Conservation (phyloP, 148 eudicot genomes). For the Polygonum maritimum region DNA sequence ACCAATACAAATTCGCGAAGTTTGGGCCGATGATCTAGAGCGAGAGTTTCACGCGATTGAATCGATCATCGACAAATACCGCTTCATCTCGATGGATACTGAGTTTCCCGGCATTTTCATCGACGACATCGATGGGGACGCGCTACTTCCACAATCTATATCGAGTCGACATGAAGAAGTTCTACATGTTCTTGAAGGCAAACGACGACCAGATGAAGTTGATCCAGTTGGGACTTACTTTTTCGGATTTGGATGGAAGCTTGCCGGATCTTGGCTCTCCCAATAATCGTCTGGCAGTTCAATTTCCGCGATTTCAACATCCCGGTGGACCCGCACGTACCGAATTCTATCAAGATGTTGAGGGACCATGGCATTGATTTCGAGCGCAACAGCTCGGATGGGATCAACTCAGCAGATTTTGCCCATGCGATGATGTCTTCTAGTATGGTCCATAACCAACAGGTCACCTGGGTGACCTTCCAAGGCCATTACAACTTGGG, state of each 20-base stretch:
- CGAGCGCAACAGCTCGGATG: neutral
- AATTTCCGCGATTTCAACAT: slow-evolving; percentile 20
- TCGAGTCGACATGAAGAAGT: slow-evolving; percentile 18
- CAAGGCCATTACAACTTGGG: slow-evolving; percentile 17
- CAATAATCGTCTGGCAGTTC: slow-evolving; percentile 11
- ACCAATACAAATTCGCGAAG: slow-evolving; percentile 38
- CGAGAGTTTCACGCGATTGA: slow-evolving; percentile 39
- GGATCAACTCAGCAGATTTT: slow-evolving; percentile 2
- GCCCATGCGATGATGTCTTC: neutral
- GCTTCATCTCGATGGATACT: slow-evolving; percentile 56
- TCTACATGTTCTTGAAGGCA: slow-evolving; percentile 42
- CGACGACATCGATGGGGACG: slow-evolving; percentile 5
- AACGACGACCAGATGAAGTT: slow-evolving; percentile 27
- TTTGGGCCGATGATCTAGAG: slow-evolving; percentile 40
- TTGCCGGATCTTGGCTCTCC: slow-evolving; percentile 7
- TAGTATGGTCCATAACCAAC: neutral
- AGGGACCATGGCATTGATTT: slow-evolving; percentile 21
- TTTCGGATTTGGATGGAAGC: slow-evolving; percentile 14
- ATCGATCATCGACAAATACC: slow-evolving; percentile 28
- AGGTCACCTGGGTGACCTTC: slow-evolving; percentile 17
- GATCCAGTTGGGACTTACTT: slow-evolving; percentile 21
- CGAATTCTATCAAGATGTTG: slow-evolving; percentile 9
- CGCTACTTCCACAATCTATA: neutral
- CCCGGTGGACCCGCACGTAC: neutral
- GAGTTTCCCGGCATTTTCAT: slow-evolving; percentile 60